Conservation (phyloP, 1,284 basidiomycete species). For the Ganoderma boninense region DNA sequence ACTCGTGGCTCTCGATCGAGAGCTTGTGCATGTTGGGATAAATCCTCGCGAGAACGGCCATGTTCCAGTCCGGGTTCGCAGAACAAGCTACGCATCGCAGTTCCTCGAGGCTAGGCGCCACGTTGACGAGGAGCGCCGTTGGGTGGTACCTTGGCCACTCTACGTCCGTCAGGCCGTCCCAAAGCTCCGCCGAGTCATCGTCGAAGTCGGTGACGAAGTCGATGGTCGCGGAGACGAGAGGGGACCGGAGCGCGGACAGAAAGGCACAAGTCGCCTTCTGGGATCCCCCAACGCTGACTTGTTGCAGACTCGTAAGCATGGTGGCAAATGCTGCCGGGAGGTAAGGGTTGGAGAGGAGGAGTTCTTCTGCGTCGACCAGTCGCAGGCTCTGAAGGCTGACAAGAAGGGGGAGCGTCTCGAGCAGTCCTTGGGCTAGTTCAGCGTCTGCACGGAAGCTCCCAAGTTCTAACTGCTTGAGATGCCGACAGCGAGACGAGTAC, state of each 20-base stretch:
- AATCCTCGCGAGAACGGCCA: background rate
- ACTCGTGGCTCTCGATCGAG: background rate
- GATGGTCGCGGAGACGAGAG: background rate
- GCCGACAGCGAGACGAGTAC: background rate
- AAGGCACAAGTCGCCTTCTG: background rate
- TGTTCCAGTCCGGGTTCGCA: too few species aligned
- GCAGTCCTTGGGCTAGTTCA: background rate
- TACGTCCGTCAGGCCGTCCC: background rate
- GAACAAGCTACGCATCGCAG: background rate
- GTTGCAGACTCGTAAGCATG: background rate
- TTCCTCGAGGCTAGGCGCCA: background rate
- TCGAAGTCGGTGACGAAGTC: background rate
- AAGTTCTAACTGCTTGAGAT: background rate
- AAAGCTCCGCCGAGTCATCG: background rate
- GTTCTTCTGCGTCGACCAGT: background rate
- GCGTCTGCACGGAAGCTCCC: background rate
- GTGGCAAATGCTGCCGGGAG: background rate
- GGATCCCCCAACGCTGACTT: background rate
- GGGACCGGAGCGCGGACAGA: background rate
- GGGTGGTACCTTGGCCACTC: background rate
- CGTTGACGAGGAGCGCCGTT: background rate
- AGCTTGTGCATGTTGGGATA: conserved; percentile 1
- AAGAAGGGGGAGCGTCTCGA: background rate
- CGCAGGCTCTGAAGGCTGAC: background rate
- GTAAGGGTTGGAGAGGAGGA: background rate